A percentile compares a stretch with the other conserved stretches of the same genome.
Conservation (phyloP, 495 filamentous ascomycete species). For the Venustampulla echinocandica region DNA sequence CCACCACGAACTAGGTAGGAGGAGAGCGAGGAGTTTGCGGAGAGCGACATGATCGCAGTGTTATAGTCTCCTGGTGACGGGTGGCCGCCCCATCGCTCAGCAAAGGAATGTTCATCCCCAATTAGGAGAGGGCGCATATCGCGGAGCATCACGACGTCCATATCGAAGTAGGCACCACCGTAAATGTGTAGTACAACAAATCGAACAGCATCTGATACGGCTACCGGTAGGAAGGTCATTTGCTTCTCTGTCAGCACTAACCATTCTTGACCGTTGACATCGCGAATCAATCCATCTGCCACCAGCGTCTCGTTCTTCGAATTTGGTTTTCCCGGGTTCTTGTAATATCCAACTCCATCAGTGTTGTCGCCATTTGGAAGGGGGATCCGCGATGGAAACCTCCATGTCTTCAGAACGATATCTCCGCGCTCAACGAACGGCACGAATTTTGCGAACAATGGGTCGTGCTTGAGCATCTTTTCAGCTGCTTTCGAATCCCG, state of each 20-base stretch:
- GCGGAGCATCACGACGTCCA: slow-evolving; percentile 48
- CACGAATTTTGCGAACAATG: slow-evolving; percentile 41
- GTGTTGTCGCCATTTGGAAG: slow-evolving; percentile 36
- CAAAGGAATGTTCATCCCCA: slow-evolving; percentile 39
- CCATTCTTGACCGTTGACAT: slow-evolving; percentile 40
- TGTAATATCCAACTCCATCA: slow-evolving; percentile 35
- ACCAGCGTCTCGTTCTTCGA: slow-evolving; percentile 34
- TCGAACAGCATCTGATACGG: slow-evolving; percentile 39
- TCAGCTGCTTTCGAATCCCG: slow-evolving; percentile 36
- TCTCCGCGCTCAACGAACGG: slow-evolving; percentile 46
- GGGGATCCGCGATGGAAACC: slow-evolving; percentile 43
- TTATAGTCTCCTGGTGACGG: slow-evolving; percentile 47
- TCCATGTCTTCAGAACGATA: slow-evolving; percentile 43
- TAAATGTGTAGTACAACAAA: slow-evolving; percentile 49
- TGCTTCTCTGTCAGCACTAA: slow-evolving; percentile 42
- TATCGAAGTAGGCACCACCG: slow-evolving; percentile 48
- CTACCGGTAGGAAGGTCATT: slow-evolving; percentile 39
- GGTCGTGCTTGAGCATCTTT: slow-evolving; percentile 39
- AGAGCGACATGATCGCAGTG: slow-evolving; percentile 48
- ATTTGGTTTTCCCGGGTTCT: slow-evolving; percentile 29
- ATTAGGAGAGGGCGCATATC: slow-evolving; percentile 47
- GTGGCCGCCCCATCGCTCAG: slow-evolving; percentile 50
- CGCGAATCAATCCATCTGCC: slow-evolving; percentile 39
- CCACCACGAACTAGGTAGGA: slow-evolving; percentile 47
- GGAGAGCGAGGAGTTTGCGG: slow-evolving; percentile 45